Evolutionary conservation across 2,329 filamentous ascomycete species (phyloP), one percentile per base, ranked within the genome.

Genomic region (Apiospora saccharicola): DNA sequence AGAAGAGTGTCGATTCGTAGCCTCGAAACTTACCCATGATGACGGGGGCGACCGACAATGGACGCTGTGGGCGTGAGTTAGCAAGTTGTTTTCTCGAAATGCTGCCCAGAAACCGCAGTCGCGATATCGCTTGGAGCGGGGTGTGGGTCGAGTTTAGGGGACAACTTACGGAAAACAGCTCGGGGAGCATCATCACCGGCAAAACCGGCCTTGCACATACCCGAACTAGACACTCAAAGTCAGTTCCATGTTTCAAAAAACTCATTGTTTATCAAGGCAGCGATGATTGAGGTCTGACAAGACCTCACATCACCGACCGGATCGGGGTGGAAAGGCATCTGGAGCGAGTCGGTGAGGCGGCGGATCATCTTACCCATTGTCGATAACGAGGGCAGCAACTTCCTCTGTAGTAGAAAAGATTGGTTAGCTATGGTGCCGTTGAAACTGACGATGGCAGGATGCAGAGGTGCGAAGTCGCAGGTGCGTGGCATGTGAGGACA

Each of bases 131-230:
- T 77, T 74, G 75, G 76, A 81, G 81, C 82, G 80, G 83, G 84
- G 83, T 82, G 81, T 82, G 67, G 70, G 26, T 43, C 73, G 78
- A 75, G 78, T 75, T 12, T 51, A 70, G 49, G 68, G 68, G 68
- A 53, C 46, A 57, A 95, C 96, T 98, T 93, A 98, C 96, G 96
- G 92, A 99, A 99, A 86, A 99, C 96, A 89, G 96, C 96, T 92
- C 96, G 93, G 86, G 96, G 96, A 89, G 96, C 96, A 93, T 99
- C 96, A 85, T 99, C 96, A 95, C 96, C 96, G 90, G 96, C 96
- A 89, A 99, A 99, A 95, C 96, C 96, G 93, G 96, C 96, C 91
- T 99, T 99, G 90, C 96, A 99, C 96, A 99, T 98, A 92, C 96
- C 96, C 88, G 96, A 98, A 93, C 96, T 98, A 86, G 76, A 68